A percentile compares a stretch with the other conserved stretches of the same genome.
Evolutionary conservation across 2,329 filamentous ascomycete species (phyloP).

Genomic region (Aureobasidium sp.): DNA sequence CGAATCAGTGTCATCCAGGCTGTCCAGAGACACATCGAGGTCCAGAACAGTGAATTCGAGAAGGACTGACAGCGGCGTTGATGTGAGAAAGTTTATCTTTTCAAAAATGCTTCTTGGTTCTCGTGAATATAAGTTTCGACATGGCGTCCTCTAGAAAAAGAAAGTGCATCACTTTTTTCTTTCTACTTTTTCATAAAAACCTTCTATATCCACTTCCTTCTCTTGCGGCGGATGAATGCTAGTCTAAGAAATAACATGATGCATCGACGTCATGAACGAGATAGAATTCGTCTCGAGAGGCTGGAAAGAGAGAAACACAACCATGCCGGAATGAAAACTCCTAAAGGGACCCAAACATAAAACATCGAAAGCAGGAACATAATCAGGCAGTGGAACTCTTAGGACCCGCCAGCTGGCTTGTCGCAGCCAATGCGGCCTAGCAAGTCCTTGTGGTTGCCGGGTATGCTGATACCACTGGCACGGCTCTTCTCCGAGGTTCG

Average conservation of each 20-base stretch:
- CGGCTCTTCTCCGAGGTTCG: slow-evolving; percentile 43
- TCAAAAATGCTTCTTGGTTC: neutral
- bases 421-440: slow-evolving; percentile 77
- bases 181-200: neutral
- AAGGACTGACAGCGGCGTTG: too few relatives aligned
- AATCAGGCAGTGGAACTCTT: neutral
- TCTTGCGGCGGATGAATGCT: neutral
- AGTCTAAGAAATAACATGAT: neutral
- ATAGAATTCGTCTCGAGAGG: neutral
- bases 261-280: neutral
- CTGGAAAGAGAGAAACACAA: neutral
- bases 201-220: neutral
- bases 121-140: neutral
- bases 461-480: slow-evolving; percentile 51
- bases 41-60: too few relatives aligned
- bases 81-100: too few relatives aligned
- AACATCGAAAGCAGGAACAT: neutral
- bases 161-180: neutral
- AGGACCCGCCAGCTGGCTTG: slow-evolving; percentile 44
- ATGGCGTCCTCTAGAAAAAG: neutral
- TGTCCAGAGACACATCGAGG: too few relatives aligned
- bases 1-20: too few relatives aligned
- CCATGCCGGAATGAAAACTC: neutral
- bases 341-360: neutral
- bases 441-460: slow-evolving; percentile 71